Evolutionary conservation across 139 green algal species (phyloP).

Genomic region (Auxenochlorella pyrenoidosa): DNA sequence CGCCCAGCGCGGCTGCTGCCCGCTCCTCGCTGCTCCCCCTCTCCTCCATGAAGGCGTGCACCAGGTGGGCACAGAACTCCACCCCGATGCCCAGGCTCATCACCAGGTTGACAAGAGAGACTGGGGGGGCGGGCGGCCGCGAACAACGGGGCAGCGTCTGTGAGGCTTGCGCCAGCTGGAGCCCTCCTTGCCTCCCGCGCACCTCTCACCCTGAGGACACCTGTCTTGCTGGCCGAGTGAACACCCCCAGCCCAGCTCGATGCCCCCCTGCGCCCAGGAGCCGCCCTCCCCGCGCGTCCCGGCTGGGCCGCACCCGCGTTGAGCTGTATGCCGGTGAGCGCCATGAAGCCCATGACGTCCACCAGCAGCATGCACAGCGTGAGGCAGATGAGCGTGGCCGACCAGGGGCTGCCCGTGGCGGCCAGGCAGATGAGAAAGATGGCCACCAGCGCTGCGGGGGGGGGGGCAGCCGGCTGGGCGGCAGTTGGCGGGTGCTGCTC

Average conservation of each 20-base stretch:
- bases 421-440: slow-evolving; percentile 52
- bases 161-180: too few species aligned
- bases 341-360: slow-evolving; percentile 83
- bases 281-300: neutral
- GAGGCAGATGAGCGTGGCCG: slow-evolving; percentile 60
- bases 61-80: slow-evolving; percentile 87
- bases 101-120: slow-evolving; percentile 84
- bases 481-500: neutral
- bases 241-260: neutral
- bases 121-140: neutral
- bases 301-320: slow-evolving; percentile 47
- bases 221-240: neutral
- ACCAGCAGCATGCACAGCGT: slow-evolving; percentile 76
- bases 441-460: slow-evolving; percentile 19
- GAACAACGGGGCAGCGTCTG: too few species aligned
- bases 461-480: neutral
- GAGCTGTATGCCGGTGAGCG: slow-evolving; percentile 80
- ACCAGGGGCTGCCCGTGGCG: slow-evolving; percentile 61
- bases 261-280: neutral
- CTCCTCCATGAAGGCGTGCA: slow-evolving; percentile 76
- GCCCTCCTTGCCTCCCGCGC: too few species aligned
- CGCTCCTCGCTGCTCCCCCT: slow-evolving; percentile 51
- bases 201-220: too few species aligned
- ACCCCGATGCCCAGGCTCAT: slow-evolving; percentile 85
- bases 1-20: slow-evolving; percentile 49